A percentile compares a stretch with the other conserved stretches of the same genome.
Conservation (phyloP, 2,329 filamentous ascomycete species). For the Aureobasidium sp. region DNA sequence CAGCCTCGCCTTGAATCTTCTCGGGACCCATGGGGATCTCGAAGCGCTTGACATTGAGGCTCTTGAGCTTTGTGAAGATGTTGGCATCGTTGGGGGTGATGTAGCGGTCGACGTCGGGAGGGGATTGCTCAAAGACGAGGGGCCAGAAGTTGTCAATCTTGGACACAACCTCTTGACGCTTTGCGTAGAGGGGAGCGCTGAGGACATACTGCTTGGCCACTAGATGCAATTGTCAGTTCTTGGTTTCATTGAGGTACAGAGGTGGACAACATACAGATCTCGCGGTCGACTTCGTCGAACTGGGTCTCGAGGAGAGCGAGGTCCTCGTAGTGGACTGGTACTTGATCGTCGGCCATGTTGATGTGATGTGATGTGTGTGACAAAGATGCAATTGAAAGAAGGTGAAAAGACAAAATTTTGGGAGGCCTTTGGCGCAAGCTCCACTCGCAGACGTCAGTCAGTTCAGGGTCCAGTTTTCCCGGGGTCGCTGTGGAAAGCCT, state of each 20-base stretch:
- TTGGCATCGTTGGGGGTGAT: constrained; percentile 74
- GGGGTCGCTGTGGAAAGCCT: neutral
- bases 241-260: neutral
- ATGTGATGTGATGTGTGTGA: neutral
- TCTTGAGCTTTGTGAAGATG: constrained; percentile 62
- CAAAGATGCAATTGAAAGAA: neutral
- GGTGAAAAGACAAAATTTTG: neutral
- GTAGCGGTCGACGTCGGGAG: constrained; percentile 78
- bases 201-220: constrained; percentile 67
- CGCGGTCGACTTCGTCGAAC: constrained; percentile 74
- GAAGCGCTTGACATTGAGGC: constrained; percentile 69
- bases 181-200: constrained; percentile 64
- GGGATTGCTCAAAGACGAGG: constrained; percentile 83
- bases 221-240: constrained; percentile 31
- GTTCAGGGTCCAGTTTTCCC: constrained; percentile 12
- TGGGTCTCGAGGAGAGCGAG: constrained; percentile 74
- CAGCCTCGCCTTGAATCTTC: constrained; percentile 40
- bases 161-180: constrained; percentile 62
- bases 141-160: constrained; percentile 88
- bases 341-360: constrained; percentile 11
- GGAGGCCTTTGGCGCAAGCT: neutral
- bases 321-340: constrained; percentile 60
- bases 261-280: constrained; percentile 60
- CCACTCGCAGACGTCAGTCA: neutral
- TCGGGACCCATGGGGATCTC: constrained; percentile 54